Percentiles rank a stretch among this genome's conserved stretches.
phyloP scores from a whole-genome alignment of 495 filamentous ascomycete genomes.

The Thozetella sp. region DNA sequence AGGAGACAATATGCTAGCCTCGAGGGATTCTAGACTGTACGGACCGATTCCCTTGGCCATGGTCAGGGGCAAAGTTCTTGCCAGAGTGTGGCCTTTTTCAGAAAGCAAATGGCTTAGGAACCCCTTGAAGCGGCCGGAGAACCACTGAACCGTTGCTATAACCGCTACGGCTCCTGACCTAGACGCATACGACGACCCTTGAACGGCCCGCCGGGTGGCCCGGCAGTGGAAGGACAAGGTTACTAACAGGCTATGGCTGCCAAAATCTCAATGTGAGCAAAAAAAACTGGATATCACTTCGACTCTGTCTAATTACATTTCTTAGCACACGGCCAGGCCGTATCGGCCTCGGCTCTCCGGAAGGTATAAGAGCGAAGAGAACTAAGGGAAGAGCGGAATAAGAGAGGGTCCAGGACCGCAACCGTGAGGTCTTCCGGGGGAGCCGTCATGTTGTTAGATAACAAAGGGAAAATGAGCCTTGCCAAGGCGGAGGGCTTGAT shows the following conservation, averaged over 20 bases:
- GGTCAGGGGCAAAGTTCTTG: slow-evolving; percentile 84
- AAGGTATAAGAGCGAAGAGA: background rate
- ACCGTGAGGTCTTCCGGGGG: slow-evolving; percentile 1
- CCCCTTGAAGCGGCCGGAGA: slow-evolving; percentile 13
- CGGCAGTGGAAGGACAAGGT: background rate
- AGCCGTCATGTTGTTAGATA: background rate
- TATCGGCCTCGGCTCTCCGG: background rate
- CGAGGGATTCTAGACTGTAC: slow-evolving; percentile 81
- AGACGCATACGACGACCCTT: no score
- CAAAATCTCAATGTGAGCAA: background rate
- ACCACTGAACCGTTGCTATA: background rate
- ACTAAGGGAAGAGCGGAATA: background rate
- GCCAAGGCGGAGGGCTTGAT: background rate
- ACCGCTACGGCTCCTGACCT: no score
- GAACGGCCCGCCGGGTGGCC: background rate
- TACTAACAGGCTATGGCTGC: background rate
- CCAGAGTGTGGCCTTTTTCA: slow-evolving; percentile 55
- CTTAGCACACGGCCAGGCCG: slow-evolving; percentile 9
- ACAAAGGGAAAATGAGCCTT: background rate
- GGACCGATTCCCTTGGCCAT: slow-evolving; percentile 85
- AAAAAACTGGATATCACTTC: slow-evolving; percentile 10
- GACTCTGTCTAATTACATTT: slow-evolving; percentile 28
- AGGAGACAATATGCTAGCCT: slow-evolving; percentile 84
- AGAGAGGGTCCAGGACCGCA: background rate
- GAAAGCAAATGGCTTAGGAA: slow-evolving; percentile 28